phyloP scores from a whole-genome alignment of 2,329 filamentous ascomycete species.

The Cladosporium phlei region DNA sequence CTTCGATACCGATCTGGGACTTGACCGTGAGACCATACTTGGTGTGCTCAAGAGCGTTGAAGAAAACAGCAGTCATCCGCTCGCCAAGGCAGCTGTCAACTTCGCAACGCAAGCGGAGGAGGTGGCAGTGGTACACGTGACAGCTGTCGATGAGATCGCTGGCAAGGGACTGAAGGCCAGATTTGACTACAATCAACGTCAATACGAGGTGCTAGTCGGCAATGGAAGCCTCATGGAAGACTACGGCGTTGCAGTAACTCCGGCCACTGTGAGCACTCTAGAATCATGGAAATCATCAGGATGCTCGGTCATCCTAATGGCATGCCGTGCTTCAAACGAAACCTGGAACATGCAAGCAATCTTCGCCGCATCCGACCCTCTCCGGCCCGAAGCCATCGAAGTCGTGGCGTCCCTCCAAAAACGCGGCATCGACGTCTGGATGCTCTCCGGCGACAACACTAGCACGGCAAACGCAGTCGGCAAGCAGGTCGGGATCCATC shows the following conservation, averaged over 20 bases:
- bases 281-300: slow-evolving; percentile 39
- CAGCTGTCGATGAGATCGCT: slow-evolving; percentile 55
- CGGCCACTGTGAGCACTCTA: slow-evolving; percentile 22
- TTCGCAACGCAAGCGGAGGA: slow-evolving; percentile 48
- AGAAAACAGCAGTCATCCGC: slow-evolving; percentile 67
- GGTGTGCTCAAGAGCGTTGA: slow-evolving; percentile 59
- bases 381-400: slow-evolving; percentile 63
- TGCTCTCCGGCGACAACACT: slow-evolving; percentile 89
- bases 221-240: slow-evolving; percentile 65
- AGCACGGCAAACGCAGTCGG: slow-evolving; percentile 80
- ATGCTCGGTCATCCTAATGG: slow-evolving; percentile 39
- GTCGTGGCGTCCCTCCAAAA: slow-evolving; percentile 42
- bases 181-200: slow-evolving; percentile 18
- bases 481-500: slow-evolving; percentile 66
- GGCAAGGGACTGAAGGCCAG: slow-evolving; percentile 65
- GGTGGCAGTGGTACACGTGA: slow-evolving; percentile 24
- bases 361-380: slow-evolving; percentile 74
- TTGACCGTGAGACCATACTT: slow-evolving; percentile 47
- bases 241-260: slow-evolving; percentile 30
- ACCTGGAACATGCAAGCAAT: slow-evolving; percentile 57
- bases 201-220: slow-evolving; percentile 61
- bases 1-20: slow-evolving; percentile 7
- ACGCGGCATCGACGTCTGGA: slow-evolving; percentile 71
- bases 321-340: slow-evolving; percentile 34
- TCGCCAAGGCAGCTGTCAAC: slow-evolving; percentile 64